phyloP scores from a whole-genome alignment of 768 basidiomycete genomes.

The Amanita phalloides region DNA sequence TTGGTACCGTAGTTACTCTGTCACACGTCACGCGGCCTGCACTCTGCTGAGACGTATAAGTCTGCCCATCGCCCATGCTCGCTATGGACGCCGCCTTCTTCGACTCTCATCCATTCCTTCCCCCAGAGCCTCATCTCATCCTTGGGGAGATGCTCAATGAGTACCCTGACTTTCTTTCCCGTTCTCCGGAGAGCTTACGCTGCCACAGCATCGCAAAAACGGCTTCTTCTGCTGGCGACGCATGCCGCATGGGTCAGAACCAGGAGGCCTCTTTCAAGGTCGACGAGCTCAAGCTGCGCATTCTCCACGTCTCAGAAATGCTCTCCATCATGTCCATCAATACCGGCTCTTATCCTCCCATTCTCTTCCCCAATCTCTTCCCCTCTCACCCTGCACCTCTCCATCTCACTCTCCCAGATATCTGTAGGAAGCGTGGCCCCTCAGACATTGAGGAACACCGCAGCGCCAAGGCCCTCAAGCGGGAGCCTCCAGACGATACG shows the following conservation, averaged over 20 bases:
- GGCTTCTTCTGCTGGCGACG: slow-evolving; percentile 44
- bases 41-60: slow-evolving; percentile 10
- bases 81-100: slow-evolving; percentile 1
- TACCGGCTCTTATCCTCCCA: slow-evolving; percentile 11
- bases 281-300: slow-evolving; percentile 44
- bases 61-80: slow-evolving; percentile 4
- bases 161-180: slow-evolving; percentile 24
- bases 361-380: not conserved
- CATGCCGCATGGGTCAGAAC: slow-evolving; percentile 36
- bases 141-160: slow-evolving; percentile 38
- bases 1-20: not conserved
- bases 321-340: slow-evolving; percentile 31
- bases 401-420: slow-evolving; percentile 22
- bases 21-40: not conserved
- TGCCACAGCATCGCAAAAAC: slow-evolving; percentile 46
- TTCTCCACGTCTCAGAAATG: slow-evolving; percentile 42
- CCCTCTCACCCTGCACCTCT: slow-evolving; percentile 9
- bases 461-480: slow-evolving; percentile 33
- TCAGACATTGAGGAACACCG: slow-evolving; percentile 32
- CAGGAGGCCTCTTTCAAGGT: slow-evolving; percentile 38
- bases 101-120: slow-evolving; percentile 5
- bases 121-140: slow-evolving; percentile 17
- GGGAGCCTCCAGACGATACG: slow-evolving; percentile 35
- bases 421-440: slow-evolving; percentile 32
- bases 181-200: slow-evolving; percentile 7